Conservation (phyloP, 768 basidiomycete genomes). For the Clitopilus passeckerianus region DNA sequence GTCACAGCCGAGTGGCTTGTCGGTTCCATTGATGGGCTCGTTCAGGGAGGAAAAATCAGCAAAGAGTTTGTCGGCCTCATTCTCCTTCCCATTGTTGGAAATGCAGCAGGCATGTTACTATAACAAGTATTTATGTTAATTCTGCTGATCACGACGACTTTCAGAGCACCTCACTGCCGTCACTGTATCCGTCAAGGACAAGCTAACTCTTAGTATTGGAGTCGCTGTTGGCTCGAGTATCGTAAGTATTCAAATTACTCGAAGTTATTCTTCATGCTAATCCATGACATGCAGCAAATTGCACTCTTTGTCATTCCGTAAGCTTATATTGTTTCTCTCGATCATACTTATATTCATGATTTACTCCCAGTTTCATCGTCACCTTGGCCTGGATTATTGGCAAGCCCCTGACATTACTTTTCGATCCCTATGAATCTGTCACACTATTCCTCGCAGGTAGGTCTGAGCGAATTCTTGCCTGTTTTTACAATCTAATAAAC, state of each 20-base stretch:
- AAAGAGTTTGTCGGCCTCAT: constrained; percentile 83
- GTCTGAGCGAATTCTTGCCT: not conserved
- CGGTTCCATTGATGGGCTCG: constrained; percentile 75
- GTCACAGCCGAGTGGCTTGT: constrained; percentile 73
- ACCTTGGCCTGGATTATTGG: constrained; percentile 76
- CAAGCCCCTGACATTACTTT: constrained; percentile 76
- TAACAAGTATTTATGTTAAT: not conserved
- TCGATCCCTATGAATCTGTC: constrained; percentile 86
- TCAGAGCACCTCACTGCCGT: constrained; percentile 88
- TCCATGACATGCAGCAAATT: constrained; percentile 46
- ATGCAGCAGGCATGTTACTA: constrained; percentile 58
- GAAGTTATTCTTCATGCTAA: not conserved
- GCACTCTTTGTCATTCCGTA: constrained; percentile 45
- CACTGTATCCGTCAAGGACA: constrained; percentile 87
- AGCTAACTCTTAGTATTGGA: constrained; percentile 81
- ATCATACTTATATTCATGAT: not conserved
- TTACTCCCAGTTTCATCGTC: constrained; percentile 55
- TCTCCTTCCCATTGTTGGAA: constrained; percentile 88
- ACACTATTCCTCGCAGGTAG: constrained; percentile 45
- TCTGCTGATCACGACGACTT: constrained; percentile 4
- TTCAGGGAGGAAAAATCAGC: constrained; percentile 47
- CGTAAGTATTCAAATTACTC: constrained; percentile 34
- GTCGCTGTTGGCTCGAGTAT: constrained; percentile 87
- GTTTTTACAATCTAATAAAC: constrained; percentile 10
- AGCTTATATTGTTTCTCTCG: constrained; percentile 4